Base-by-base conservation (phyloP, 1,284 basidiomycete species). In the Fereydounia khargensis region DNA sequence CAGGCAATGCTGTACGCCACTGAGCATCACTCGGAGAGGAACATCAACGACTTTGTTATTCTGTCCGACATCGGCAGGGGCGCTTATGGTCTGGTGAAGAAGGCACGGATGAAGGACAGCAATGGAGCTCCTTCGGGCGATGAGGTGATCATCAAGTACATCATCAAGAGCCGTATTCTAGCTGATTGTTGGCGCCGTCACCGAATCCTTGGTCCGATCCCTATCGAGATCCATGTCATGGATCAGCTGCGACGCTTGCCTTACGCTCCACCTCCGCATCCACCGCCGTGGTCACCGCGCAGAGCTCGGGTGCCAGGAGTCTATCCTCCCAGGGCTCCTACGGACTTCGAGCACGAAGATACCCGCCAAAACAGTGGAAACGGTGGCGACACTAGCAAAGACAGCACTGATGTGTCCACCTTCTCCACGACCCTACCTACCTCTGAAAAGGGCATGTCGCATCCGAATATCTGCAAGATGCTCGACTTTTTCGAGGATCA, bases 161-260 rank as follows among this genome's bases (percentile, higher is more conserved):
- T 98, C 71, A 94, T 97, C 81, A 98, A 98, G 79, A 91, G 89
- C 46, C 87, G 92, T 41, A 98, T 98, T 53, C 82, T 98, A 38
- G 95, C 94, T 17, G 94, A 98, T 78, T 98, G 92, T 76, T 98
- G 95, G 95, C 96, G 81, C 86, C 88, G 78, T 70, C 95, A 98
- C 76, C 88, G 89, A 31, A 84, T 87, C 52, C 84, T 90, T 69
- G 95, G 95, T 30, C 95, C 94, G 1, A 96, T 98, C 64, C 94
- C 95, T 6, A 92, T 97, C 77, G 95, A 98, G 79, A 95, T 98
- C 31, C 95, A 95, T 76, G 94, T 98, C 59, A 90, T 98, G 88
- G 81, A 82, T 46, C 81, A 82, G 60, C 74, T 95, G 81, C 74
- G 88, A 81, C 70, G 91, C 83, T 89, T 78, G 85, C 88, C 50